Evolutionary conservation across 2,329 filamentous ascomycete species (phyloP).

Genomic region (Fusarium chaquense): DNA sequence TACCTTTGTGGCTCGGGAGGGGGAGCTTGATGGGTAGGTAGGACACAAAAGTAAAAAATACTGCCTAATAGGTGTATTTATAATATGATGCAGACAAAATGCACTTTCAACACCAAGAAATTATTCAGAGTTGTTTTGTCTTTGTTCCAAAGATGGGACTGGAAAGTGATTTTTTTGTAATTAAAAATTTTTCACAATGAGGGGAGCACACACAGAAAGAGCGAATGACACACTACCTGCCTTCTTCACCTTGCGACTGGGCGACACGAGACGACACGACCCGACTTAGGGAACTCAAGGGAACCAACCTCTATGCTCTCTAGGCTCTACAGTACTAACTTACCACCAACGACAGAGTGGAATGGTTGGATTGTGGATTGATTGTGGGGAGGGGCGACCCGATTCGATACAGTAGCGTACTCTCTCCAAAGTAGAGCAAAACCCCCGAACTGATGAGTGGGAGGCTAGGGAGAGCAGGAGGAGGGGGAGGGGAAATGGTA

Average conservation of each 20-base stretch:
- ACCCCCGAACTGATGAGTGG: constrained; percentile 11
- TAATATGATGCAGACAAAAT: constrained; percentile 10
- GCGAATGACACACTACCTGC: constrained; percentile 39
- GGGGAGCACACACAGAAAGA: constrained; percentile 41
- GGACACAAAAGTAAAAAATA: constrained; percentile 19
- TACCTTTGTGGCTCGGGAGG: constrained; percentile 36
- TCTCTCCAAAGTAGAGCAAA: not conserved
- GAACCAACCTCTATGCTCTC: not conserved
- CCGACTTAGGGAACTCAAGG: not conserved
- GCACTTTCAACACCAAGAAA: constrained; percentile 29
- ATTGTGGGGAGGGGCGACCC: constrained; percentile 40
- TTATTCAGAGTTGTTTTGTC: constrained; percentile 32
- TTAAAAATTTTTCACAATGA: constrained; percentile 48
- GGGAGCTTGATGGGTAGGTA: constrained; percentile 42
- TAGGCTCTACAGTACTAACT: constrained; percentile 15
- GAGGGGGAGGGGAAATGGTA: constrained; percentile 21
- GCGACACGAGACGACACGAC: constrained; percentile 14
- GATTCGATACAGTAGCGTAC: constrained; percentile 5
- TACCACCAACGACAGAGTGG: constrained; percentile 37
- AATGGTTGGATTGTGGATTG: constrained; percentile 24
- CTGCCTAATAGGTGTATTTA: constrained; percentile 37
- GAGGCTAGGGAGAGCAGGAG: not conserved
- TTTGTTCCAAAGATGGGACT: constrained; percentile 34
- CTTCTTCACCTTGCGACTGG: constrained; percentile 30
- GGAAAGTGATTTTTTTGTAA: constrained; percentile 34